Conservation (phyloP, 1,284 basidiomycete species). For the Meira miltonrushii region DNA sequence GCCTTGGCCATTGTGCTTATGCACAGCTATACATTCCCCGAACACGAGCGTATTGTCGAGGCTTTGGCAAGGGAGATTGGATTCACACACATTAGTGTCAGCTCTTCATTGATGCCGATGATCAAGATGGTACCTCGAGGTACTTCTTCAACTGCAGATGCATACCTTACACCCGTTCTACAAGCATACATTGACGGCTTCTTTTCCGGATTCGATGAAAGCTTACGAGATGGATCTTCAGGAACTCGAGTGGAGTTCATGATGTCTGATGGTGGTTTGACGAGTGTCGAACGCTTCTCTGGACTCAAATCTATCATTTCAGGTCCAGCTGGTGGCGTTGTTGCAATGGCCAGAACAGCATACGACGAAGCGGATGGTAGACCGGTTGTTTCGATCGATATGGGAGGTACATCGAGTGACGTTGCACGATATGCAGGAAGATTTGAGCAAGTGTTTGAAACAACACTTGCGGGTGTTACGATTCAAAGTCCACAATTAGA, state of each 20-base stretch:
- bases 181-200: conserved; percentile 83
- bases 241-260: conserved; percentile 51
- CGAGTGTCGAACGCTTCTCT: conserved; percentile 76
- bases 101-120: conserved; percentile 82
- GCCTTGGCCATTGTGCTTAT: conserved; percentile 79
- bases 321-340: conserved; percentile 81
- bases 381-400: conserved; percentile 62
- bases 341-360: conserved; percentile 76
- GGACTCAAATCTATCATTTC: conserved; percentile 82
- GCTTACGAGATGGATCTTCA: conserved; percentile 57
- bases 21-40: conserved; percentile 86
- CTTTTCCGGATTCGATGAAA: conserved; percentile 77
- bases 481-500: conserved; percentile 74
- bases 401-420: conserved; percentile 73
- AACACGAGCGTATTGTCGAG: conserved; percentile 71
- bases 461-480: conserved; percentile 80
- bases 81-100: conserved; percentile 81
- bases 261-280: conserved; percentile 64
- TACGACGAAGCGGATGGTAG: conserved; percentile 66
- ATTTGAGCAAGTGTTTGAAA: conserved; percentile 84
- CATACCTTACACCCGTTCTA: conserved; percentile 88
- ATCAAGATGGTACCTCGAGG: conserved; percentile 86
- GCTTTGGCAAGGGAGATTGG: conserved; percentile 70
- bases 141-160: conserved; percentile 86
- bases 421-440: conserved; percentile 79